A percentile compares a stretch with the other conserved stretches of the same genome.
Conservation (phyloP, 2,329 filamentous ascomycete species). For the Magnaporthales sp. region DNA sequence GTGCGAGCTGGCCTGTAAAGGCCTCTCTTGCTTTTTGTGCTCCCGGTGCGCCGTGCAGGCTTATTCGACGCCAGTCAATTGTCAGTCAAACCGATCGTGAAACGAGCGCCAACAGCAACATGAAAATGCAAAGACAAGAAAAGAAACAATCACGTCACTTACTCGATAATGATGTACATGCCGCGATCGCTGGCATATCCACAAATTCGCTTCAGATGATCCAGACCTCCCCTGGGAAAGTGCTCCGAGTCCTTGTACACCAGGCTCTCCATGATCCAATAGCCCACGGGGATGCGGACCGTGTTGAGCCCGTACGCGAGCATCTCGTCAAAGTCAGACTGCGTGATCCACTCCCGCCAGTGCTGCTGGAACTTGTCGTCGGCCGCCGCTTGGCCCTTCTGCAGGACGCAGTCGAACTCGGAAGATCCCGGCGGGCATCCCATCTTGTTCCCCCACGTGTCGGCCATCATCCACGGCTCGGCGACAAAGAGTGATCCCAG, state of each 20-base stretch:
- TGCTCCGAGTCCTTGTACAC: constrained; percentile 37
- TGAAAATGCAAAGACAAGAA: neutral
- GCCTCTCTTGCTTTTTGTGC: constrained; percentile 36
- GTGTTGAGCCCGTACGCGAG: constrained; percentile 41
- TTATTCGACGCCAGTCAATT: neutral
- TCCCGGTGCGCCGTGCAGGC: constrained; percentile 39
- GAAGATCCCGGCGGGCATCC: constrained; percentile 35
- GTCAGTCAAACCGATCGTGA: neutral
- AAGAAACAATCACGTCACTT: neutral
- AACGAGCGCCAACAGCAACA: too few relatives aligned
- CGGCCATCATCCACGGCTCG: constrained; percentile 43
- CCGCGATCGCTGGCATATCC: constrained; percentile 37
- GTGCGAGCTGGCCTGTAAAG: constrained; percentile 32
- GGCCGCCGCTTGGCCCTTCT: constrained; percentile 34
- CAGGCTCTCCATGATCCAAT: constrained; percentile 43
- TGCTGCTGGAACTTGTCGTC: constrained; percentile 38
- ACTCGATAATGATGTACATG: constrained; percentile 44
- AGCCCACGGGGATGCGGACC: constrained; percentile 44
- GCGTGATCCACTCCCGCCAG: constrained; percentile 40
- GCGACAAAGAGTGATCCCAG: constrained; percentile 41
- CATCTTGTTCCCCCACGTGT: constrained; percentile 33
- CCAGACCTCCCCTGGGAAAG: constrained; percentile 37
- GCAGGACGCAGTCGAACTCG: constrained; percentile 45
- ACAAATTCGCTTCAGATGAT: constrained; percentile 36
- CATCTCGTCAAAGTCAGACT: constrained; percentile 40